Evolutionary conservation across 2,329 filamentous ascomycete species (phyloP).

Genomic region (Paecilomyces niveus): DNA sequence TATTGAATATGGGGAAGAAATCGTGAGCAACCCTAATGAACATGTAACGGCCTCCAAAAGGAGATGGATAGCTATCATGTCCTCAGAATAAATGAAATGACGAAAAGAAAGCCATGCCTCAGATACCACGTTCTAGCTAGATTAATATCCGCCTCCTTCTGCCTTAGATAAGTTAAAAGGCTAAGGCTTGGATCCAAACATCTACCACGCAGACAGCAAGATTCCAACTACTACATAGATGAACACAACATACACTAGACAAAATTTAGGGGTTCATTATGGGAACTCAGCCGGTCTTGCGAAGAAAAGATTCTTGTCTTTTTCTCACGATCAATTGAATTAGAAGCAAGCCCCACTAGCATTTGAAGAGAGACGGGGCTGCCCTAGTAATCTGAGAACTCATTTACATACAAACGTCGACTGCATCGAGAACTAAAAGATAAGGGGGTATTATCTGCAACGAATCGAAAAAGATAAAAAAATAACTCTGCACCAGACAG

Average conservation of each 20-base stretch:
- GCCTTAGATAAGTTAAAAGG: too few species aligned
- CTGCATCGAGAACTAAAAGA: conserved; percentile 10
- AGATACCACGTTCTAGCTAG: not conserved
- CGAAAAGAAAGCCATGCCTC: not conserved
- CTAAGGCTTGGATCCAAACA: not conserved
- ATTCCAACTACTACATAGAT: too few species aligned
- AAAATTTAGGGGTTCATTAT: not conserved
- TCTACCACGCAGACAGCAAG: not conserved
- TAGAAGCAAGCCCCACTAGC: not conserved
- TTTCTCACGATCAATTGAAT: not conserved
- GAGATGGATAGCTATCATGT: not conserved
- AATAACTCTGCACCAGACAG: not conserved
- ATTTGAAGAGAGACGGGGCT: not conserved
- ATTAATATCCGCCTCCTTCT: not conserved
- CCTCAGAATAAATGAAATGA: not conserved
- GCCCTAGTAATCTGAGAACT: not conserved
- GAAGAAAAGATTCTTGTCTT: not conserved
- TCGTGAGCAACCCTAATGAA: conserved; percentile 9
- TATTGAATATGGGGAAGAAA: conserved; percentile 27
- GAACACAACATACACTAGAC: not conserved
- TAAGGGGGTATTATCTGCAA: conserved; percentile 4
- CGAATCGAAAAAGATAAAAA: not conserved
- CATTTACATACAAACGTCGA: conserved; percentile 13
- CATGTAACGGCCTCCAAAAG: not conserved
- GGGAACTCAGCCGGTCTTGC: not conserved